Conservation (phyloP, 1,139 yeast species). For the Magnusiomyces clavatus region DNA sequence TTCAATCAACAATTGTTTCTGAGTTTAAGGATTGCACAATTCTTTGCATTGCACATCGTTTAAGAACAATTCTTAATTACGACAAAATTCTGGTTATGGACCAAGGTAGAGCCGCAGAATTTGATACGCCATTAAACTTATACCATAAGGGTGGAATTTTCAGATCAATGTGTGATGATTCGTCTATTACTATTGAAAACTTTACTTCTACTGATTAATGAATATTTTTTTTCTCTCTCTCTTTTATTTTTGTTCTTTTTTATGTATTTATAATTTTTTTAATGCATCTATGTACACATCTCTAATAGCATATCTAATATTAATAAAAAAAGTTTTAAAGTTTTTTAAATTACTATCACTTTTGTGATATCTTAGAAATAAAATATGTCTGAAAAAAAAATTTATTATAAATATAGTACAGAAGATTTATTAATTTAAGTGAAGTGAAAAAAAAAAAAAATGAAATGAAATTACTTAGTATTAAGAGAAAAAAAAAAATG, state of each 20-base stretch:
- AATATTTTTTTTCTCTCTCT: neutral
- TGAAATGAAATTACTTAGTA: too few species aligned
- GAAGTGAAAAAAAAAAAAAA: too few species aligned
- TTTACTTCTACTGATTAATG: slow-evolving; percentile 18
- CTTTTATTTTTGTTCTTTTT: neutral
- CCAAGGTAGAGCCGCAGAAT: slow-evolving; percentile 52
- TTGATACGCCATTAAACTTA: slow-evolving; percentile 40
- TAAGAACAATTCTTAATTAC: slow-evolving; percentile 58
- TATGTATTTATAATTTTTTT: neutral
- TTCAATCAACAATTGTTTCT: slow-evolving; percentile 53
- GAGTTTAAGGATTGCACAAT: slow-evolving; percentile 64
- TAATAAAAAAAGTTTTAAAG: too few species aligned
- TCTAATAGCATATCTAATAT: neutral
- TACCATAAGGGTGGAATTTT: slow-evolving; percentile 44
- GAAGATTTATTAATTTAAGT: too few species aligned
- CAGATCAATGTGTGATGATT: slow-evolving; percentile 53
- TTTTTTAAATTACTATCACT: too few species aligned
- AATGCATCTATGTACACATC: neutral
- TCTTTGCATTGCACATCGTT: slow-evolving; percentile 71
- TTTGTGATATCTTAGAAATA: too few species aligned
- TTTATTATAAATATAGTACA: too few species aligned
- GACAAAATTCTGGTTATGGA: slow-evolving; percentile 63
- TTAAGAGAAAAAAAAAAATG: too few species aligned
- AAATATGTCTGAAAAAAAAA: too few species aligned
- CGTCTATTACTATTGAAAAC: slow-evolving; percentile 41